These are phyloP conservation scores for Dactylellina parvicollis DNA, from an alignment of 2,329 filamentous ascomycete genomes.

Conservation along the genomic window DNA sequence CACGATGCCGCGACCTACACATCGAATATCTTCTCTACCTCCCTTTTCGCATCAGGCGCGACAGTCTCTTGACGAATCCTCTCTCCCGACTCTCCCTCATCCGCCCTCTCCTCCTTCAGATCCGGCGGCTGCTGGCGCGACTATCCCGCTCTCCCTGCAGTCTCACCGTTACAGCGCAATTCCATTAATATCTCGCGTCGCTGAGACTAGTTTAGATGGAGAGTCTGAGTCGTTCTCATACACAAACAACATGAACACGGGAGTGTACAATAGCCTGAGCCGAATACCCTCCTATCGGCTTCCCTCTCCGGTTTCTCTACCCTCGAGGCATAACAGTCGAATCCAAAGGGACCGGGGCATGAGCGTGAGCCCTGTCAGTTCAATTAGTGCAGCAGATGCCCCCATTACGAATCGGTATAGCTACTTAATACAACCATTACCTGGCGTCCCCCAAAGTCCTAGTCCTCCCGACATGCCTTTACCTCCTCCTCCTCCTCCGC, in stretches of 20 bases:
- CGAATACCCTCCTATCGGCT: slow-evolving; percentile 50
- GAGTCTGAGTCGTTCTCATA: slow-evolving; percentile 48
- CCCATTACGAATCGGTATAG: slow-evolving; percentile 46
- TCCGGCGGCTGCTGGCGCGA: slow-evolving; percentile 4
- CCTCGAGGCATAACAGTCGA: slow-evolving; percentile 48
- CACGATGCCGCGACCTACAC: slow-evolving; percentile 51
- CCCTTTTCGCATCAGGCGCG: slow-evolving; percentile 47
- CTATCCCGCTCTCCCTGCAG: not conserved
- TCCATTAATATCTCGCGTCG: slow-evolving; percentile 48
- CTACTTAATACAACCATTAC: slow-evolving; percentile 44
- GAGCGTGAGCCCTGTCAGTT: slow-evolving; percentile 52
- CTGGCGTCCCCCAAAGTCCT: slow-evolving; percentile 32
- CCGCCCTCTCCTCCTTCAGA: slow-evolving; percentile 48
- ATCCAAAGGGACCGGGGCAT: slow-evolving; percentile 51
- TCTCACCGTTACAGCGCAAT: slow-evolving; percentile 48
- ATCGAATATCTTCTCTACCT: slow-evolving; percentile 35
- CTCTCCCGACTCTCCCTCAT: slow-evolving; percentile 41
- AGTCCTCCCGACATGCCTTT: slow-evolving; percentile 26
- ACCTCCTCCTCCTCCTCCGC: slow-evolving; percentile 27
- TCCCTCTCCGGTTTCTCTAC: slow-evolving; percentile 50
- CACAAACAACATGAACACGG: slow-evolving; percentile 46
- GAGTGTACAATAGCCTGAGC: slow-evolving; percentile 50
- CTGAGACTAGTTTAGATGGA: slow-evolving; percentile 27
- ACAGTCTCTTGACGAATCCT: slow-evolving; percentile 45
- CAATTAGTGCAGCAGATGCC: slow-evolving; percentile 37